Base-by-base conservation (phyloP, 2,329 filamentous ascomycete species). In the Fusarium torulosum region DNA sequence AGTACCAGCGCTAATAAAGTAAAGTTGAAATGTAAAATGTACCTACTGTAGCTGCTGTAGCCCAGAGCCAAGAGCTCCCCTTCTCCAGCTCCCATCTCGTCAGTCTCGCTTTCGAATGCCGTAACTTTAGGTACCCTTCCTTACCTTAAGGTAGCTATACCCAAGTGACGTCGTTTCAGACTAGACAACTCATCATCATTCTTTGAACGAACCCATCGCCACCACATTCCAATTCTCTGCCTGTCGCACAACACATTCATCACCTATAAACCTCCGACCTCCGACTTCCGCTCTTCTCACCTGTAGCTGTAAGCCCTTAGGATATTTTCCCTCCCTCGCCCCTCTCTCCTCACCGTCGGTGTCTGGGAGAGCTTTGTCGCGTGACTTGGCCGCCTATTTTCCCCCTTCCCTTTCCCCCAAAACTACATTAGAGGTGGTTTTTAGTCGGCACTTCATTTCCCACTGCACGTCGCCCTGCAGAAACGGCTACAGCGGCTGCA, bases 81-180 rank as follows among this genome's bases (percentile, higher is more conserved):
- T 11, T 58, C 46, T 37, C 11, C 27, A 29, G 27, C 10, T 29
- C 27, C 27, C 27, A 29, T 29, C 27, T 10, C n/a, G 20, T 27
- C 27, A 37, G 57, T 47, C 49, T 62, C 37, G 47, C 35, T 43
- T 23, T 53, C 46, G 19, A 27, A 49, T 59, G n/a, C 29, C 23
- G 11, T 41, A 33, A 7, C 38, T 14, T 31, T 10, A 25, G 25
- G 25, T 25, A 25, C 25, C 25, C 25, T 25, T 9, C 29, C 29
- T 35, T 33, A 19, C 23, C 35, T 17, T 60, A n/a, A n/a, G n/a
- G n/a, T n/a, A 29, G 27, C 15, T 35, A 19, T 27, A n/a, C n/a
- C n/a, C n/a, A 66, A 66, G 66, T 69, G 66, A 69, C 66, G 66
- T 67, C 62, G 38, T 60, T 51, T 47, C 10, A 42, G 17, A 37